These are phyloP conservation scores for Coemansia aciculifera DNA, from an alignment of 192 early-diverging fungal genomes.

Conservation along the genomic window DNA sequence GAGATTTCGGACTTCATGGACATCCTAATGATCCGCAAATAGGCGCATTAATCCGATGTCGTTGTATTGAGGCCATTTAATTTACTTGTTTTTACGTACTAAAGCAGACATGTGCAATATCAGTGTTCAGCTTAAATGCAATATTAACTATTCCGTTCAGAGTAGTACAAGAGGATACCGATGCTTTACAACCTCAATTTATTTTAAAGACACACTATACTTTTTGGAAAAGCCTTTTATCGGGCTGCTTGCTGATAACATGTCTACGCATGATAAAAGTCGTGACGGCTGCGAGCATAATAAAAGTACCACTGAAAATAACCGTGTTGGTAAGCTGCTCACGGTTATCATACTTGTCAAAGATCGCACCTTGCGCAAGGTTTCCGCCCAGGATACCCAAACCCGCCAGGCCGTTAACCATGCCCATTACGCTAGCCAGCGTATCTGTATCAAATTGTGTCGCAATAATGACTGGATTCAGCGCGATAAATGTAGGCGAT, in stretches of 20 bases:
- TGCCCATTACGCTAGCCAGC: conserved; percentile 30
- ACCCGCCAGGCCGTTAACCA: conserved; percentile 20
- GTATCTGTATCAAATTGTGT: conserved; percentile 9
- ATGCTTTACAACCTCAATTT: not conserved
- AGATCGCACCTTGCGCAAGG: conserved; percentile 29
- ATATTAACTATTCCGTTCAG: not conserved
- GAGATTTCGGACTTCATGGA: not conserved
- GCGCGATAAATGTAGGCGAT: conserved; percentile 36
- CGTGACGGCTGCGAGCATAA: conserved; percentile 23
- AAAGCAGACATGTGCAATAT: not conserved
- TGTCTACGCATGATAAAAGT: conserved; percentile 24
- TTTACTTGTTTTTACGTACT: not conserved
- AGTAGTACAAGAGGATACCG: not conserved
- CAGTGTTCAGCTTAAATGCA: not conserved
- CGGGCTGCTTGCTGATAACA: conserved; percentile 12
- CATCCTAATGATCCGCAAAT: not conserved
- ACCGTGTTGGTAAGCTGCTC: conserved; percentile 35
- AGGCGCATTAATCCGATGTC: not conserved
- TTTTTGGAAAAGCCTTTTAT: conserved; percentile 16
- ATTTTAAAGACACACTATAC: conserved; percentile 6
- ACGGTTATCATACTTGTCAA: conserved; percentile 29
- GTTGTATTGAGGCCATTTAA: too few relatives aligned
- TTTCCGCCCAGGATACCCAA: conserved; percentile 29
- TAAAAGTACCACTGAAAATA: conserved; percentile 36
- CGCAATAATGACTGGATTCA: conserved; percentile 38